These are phyloP conservation scores for Skeletonema menzelii DNA, from an alignment of 108 stramenopile genomes.

Conservation along the genomic window DNA sequence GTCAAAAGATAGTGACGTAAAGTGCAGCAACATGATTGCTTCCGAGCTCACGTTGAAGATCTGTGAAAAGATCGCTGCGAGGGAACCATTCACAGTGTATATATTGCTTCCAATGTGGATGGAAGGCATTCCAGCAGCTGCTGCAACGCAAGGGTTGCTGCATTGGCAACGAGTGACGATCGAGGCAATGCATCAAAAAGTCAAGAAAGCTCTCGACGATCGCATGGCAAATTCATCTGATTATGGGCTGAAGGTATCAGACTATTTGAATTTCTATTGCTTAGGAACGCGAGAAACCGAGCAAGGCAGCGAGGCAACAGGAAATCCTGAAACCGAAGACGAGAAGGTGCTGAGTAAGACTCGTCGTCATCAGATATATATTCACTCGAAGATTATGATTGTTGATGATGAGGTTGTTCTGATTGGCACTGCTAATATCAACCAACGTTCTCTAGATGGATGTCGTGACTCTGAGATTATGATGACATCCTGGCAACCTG, in stretches of 20 bases:
- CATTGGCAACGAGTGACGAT: conserved; percentile 53
- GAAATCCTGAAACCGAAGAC: conserved; percentile 23
- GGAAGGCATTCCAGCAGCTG: conserved; percentile 52
- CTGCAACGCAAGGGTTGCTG: conserved; percentile 50
- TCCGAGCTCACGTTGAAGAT: conserved; percentile 60
- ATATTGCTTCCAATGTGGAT: conserved; percentile 64
- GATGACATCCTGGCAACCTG: conserved; percentile 53
- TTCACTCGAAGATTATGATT: conserved; percentile 74
- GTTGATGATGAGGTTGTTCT: conserved; percentile 67
- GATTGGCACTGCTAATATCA: conserved; percentile 70
- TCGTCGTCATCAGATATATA: conserved; percentile 60
- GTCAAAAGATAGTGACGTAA: conserved; percentile 32
- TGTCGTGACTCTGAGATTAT: conserved; percentile 63
- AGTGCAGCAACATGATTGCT: conserved; percentile 62
- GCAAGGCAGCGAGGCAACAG: conserved; percentile 38
- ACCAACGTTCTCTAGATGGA: conserved; percentile 65
- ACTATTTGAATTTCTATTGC: conserved; percentile 55
- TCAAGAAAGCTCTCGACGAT: conserved; percentile 27
- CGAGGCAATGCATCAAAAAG: conserved; percentile 49
- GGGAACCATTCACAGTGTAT: conserved; percentile 63
- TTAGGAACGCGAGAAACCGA: conserved; percentile 42
- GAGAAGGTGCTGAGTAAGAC: conserved; percentile 41
- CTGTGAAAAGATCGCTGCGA: conserved; percentile 59
- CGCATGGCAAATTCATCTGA: conserved; percentile 40
- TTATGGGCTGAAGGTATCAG: conserved; percentile 42